These are phyloP conservation scores for Sporothrix humicola DNA, from an alignment of 2,329 filamentous ascomycete species.

Conservation along the genomic window DNA sequence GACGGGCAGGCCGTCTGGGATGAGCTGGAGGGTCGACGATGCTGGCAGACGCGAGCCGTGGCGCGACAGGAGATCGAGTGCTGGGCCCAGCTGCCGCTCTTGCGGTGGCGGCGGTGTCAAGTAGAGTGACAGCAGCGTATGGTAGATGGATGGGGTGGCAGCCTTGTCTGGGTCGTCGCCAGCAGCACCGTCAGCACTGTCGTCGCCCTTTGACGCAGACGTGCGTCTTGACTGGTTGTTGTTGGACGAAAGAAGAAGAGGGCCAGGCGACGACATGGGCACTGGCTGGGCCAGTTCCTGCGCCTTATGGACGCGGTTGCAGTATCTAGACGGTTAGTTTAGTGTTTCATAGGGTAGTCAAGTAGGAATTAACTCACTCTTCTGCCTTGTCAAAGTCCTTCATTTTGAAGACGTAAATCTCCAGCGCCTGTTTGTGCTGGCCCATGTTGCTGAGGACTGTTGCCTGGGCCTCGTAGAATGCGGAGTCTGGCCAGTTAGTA, in stretches of 20 bases:
- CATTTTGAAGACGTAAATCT: conserved; percentile 96
- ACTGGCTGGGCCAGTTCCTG: conserved; percentile 49
- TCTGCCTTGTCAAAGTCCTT: conserved; percentile 87
- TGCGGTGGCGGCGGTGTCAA: conserved; percentile 78
- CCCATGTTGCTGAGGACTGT: conserved; percentile 94
- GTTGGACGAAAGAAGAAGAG: conserved; percentile 18
- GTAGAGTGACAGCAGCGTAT: conserved; percentile 87
- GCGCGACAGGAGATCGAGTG: conserved; percentile 84
- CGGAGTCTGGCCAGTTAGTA: conserved; percentile 63
- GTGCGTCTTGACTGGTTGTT: conserved; percentile 35
- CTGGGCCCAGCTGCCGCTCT: conserved; percentile 74
- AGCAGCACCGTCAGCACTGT: background rate
- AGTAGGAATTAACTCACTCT: conserved; percentile 65
- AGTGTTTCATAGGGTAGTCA: conserved; percentile 20
- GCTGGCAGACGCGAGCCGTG: conserved; percentile 92
- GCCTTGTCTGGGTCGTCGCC: conserved; percentile 48
- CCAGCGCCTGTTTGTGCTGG: conserved; percentile 91
- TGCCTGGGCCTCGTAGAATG: conserved; percentile 87
- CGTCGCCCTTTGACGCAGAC: conserved; percentile 43
- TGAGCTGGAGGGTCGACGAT: conserved; percentile 80
- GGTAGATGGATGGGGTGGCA: conserved; percentile 77
- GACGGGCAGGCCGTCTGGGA: conserved; percentile 80
- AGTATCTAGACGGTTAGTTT: conserved; percentile 64
- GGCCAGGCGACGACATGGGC: conserved; percentile 17
- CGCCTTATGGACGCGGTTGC: conserved; percentile 79